Evolutionary conservation across 1,284 basidiomycete species (phyloP).

Genomic region (Blastosporella zonata): DNA sequence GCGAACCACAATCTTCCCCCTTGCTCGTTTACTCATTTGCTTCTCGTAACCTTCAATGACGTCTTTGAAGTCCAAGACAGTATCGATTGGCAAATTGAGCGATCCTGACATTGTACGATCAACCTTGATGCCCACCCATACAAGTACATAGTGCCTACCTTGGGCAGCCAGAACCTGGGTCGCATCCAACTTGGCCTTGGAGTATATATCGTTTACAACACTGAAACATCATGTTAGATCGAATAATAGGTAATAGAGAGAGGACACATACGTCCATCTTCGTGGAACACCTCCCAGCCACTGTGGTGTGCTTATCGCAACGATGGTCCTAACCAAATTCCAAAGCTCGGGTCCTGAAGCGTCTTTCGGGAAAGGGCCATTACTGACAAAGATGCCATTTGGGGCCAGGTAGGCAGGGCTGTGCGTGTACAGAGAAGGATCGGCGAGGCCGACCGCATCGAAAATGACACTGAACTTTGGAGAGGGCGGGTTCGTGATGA

Average conservation of each 20-base stretch:
- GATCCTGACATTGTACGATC: conserved; percentile 34
- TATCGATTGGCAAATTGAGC: conserved; percentile 59
- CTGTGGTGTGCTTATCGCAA: conserved; percentile 31
- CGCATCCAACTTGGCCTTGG: conserved; percentile 32
- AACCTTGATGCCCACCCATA: background rate
- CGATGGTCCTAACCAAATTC: conserved; percentile 26
- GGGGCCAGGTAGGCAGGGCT: conserved; percentile 44
- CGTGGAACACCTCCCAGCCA: conserved; percentile 46
- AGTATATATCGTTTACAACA: conserved; percentile 26
- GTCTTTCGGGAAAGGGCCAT: conserved; percentile 36
- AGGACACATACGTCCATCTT: conserved; percentile 36
- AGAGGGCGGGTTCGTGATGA: conserved; percentile 33
- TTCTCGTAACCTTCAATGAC: conserved; percentile 56
- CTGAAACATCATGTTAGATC: conserved; percentile 19
- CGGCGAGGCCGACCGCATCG: conserved; percentile 35
- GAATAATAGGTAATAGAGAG: background rate
- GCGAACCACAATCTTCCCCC: conserved; percentile 60
- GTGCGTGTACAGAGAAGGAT: conserved; percentile 35
- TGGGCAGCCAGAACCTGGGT: conserved; percentile 36
- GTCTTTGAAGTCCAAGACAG: conserved; percentile 54
- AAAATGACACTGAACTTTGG: conserved; percentile 40
- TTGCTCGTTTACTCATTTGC: conserved; percentile 49
- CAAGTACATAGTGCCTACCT: conserved; percentile 30
- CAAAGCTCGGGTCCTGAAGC: conserved; percentile 23
- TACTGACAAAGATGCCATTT: conserved; percentile 42